phyloP scores from a whole-genome alignment of 495 filamentous ascomycete species.

The Podospora bellae-mahoneyi region DNA sequence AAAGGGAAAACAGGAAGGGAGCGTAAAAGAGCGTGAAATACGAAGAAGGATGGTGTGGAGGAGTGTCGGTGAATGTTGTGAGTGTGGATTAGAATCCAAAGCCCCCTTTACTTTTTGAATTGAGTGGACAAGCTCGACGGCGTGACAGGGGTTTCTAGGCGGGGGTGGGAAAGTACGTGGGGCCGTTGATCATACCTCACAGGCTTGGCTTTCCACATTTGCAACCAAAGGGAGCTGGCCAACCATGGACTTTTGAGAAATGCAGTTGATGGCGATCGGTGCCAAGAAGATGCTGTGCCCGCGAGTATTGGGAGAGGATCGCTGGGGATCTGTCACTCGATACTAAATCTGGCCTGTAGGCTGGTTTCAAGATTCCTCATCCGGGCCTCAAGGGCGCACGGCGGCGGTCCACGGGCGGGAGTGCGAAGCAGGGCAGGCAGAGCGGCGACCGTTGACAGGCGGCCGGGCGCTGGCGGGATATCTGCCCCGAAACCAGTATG shows the following conservation, averaged over 20 bases:
- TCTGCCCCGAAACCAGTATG: neutral
- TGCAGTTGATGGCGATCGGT: conserved; percentile 18
- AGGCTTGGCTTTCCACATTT: conserved; percentile 6
- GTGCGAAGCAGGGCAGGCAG: conserved; percentile 3
- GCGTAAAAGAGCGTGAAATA: conserved; percentile 1
- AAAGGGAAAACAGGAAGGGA: neutral
- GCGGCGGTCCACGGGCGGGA: neutral
- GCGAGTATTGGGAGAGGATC: neutral
- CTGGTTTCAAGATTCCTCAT: conserved; percentile 12
- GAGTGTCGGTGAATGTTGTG: neutral
- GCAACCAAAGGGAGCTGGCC: conserved; percentile 4
- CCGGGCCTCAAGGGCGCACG: neutral
- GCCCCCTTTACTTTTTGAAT: neutral
- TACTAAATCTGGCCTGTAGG: conserved; percentile 3
- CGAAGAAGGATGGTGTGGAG: neutral
- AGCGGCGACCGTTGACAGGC: neutral
- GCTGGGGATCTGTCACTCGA: neutral
- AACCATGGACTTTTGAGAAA: neutral
- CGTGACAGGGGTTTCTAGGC: conserved; percentile 8
- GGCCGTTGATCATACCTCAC: conserved; percentile 24
- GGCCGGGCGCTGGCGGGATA: neutral
- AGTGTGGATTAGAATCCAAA: conserved; percentile 1
- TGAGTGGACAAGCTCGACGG: neutral
- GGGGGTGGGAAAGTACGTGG: conserved; percentile 14
- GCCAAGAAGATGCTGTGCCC: conserved; percentile 16